Evolutionary conservation across 2,329 filamentous ascomycete genomes (phyloP).

Genomic region (Helminthosporium solani): DNA sequence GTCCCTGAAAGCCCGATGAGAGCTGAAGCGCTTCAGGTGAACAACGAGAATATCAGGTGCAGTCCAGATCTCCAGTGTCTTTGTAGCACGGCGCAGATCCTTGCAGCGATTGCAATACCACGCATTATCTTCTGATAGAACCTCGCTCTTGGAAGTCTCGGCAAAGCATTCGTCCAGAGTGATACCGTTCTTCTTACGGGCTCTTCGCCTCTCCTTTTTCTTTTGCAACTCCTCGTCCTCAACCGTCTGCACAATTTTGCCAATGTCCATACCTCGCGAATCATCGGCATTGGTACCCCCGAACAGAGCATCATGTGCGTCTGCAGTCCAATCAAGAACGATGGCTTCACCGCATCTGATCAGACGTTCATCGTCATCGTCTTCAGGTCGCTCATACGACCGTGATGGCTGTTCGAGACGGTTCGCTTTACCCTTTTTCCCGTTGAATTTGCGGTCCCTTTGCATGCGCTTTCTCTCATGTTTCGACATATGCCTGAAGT

Average conservation of each 20-base stretch:
- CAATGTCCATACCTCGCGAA: constrained; percentile 62
- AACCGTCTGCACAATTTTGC: constrained; percentile 57
- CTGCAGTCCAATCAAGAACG: constrained; percentile 78
- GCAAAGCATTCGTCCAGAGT: constrained; percentile 87
- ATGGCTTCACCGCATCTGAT: constrained; percentile 82
- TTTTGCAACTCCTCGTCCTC: constrained; percentile 61
- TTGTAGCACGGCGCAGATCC: constrained; percentile 85
- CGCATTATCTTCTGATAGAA: constrained; percentile 90
- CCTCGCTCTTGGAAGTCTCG: constrained; percentile 91
- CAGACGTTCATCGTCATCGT: constrained; percentile 59
- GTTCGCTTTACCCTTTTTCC: constrained; percentile 31
- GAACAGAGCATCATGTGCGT: constrained; percentile 72
- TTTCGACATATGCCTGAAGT: constrained; percentile 34
- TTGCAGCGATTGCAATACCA: constrained; percentile 99
- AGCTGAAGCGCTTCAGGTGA: constrained; percentile 94
- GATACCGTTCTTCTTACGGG: constrained; percentile 72
- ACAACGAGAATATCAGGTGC: constrained; percentile 92
- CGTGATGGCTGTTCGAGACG: constrained; percentile 29
- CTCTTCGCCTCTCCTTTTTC: constrained; percentile 62
- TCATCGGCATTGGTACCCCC: constrained; percentile 46
- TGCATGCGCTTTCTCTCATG: constrained; percentile 34
- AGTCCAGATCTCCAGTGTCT: constrained; percentile 97
- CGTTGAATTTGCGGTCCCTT: constrained; percentile 35
- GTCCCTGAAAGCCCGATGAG: constrained; percentile 75
- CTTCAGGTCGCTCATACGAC: constrained; percentile 34